Conservation (phyloP, 306 rosid genomes). For the Neltuma alba region DNA sequence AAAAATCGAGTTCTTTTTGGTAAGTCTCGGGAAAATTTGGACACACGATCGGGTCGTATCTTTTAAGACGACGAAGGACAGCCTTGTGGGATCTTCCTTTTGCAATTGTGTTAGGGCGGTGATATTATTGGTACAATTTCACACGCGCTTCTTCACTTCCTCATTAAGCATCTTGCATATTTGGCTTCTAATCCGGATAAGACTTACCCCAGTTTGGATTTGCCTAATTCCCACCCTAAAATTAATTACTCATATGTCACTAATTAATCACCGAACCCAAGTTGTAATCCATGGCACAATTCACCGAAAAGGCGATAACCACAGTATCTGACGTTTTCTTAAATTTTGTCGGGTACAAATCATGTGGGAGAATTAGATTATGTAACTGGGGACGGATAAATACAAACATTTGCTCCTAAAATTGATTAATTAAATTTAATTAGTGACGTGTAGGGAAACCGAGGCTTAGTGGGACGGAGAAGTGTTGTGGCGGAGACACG, state of each 20-base stretch:
- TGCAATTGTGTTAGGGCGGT: background rate
- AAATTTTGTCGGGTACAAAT: no score
- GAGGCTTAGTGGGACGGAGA: slow-evolving; percentile 18
- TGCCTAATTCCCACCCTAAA: background rate
- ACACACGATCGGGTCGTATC: slow-evolving; percentile 16
- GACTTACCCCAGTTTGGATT: background rate
- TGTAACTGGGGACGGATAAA: background rate
- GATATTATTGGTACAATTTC: background rate
- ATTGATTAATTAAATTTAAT: background rate
- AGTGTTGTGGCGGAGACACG: background rate
- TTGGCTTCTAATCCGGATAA: background rate
- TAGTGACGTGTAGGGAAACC: slow-evolving; percentile 27
- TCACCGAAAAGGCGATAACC: no score
- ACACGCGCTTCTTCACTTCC: slow-evolving; percentile 33
- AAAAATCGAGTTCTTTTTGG: background rate
- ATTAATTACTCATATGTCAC: background rate
- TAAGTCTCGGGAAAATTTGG: background rate
- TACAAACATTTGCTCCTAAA: background rate
- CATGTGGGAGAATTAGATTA: background rate
- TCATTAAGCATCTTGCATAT: slow-evolving; percentile 38
- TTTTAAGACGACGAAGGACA: slow-evolving; percentile 25
- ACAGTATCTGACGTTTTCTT: no score
- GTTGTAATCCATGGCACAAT: no score
- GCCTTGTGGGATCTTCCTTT: background rate
- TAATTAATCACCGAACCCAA: background rate